phyloP scores from a whole-genome alignment of 257 asterid species.

The Petunia secreta region DNA sequence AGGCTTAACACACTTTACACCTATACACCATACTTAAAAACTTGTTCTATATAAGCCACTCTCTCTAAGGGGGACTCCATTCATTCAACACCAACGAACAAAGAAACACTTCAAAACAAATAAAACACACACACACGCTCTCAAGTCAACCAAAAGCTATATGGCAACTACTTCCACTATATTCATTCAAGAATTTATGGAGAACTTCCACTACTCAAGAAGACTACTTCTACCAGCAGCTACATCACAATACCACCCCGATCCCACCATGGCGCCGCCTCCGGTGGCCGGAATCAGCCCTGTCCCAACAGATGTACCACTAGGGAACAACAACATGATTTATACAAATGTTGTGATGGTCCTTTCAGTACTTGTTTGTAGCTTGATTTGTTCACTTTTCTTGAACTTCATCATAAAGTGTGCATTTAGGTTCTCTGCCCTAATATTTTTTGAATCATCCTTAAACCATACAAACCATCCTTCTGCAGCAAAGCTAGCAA shows the following conservation, averaged over 20 bases:
- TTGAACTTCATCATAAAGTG: constrained; percentile 21
- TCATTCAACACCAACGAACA: not conserved
- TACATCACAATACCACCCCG: too few species aligned
- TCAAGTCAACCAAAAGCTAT: not conserved
- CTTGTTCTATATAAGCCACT: not conserved
- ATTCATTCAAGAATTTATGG: constrained; percentile 7
- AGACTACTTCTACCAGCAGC: not conserved
- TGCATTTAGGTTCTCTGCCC: not conserved
- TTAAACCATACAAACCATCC: not conserved
- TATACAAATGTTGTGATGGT: constrained; percentile 20
- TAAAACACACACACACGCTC: not conserved
- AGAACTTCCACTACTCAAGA: constrained; percentile 12
- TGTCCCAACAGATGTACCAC: not conserved
- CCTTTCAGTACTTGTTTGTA: constrained; percentile 14
- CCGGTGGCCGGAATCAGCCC: not conserved
- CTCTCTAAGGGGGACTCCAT: not conserved
- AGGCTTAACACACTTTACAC: too few species aligned
- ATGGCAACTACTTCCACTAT: not conserved
- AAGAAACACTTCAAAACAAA: not conserved
- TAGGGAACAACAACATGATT: constrained; percentile 11
- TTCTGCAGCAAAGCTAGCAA: not conserved
- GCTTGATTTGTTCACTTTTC: constrained; percentile 19
- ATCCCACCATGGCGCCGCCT: not conserved
- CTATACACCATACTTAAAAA: too few species aligned
- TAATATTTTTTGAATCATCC: not conserved